These are phyloP conservation scores for Globisporangium yorkense DNA, from an alignment of 352 stramenopile species.

Conservation along the genomic window DNA sequence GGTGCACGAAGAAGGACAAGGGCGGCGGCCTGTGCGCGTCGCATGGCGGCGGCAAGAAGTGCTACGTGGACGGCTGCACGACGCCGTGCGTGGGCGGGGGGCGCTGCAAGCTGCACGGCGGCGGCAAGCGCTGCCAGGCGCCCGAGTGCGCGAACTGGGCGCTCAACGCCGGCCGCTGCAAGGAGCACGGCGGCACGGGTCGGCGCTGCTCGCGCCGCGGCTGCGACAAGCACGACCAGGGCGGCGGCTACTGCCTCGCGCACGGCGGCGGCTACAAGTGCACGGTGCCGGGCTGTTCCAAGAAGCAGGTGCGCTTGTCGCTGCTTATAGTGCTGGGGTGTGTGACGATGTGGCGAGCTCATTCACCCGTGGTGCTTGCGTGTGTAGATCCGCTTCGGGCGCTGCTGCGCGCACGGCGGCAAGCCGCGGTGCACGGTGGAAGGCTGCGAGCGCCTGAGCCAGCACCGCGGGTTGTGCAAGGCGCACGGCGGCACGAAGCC, in stretches of 20 bases:
- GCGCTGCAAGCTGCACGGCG: constrained; percentile 61
- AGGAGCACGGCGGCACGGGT: constrained; percentile 63
- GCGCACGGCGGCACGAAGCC: constrained; percentile 66
- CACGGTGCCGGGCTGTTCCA: constrained; percentile 56
- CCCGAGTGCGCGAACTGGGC: constrained; percentile 56
- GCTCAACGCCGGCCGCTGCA: constrained; percentile 63
- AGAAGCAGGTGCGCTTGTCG: constrained; percentile 58
- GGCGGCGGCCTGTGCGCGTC: constrained; percentile 70
- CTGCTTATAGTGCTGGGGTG: neutral
- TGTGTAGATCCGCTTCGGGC: constrained; percentile 53
- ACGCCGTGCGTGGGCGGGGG: constrained; percentile 71
- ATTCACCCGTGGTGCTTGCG: neutral
- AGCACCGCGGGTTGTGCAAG: constrained; percentile 71
- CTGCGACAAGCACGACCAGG: constrained; percentile 79
- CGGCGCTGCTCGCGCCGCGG: constrained; percentile 57
- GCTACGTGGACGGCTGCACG: constrained; percentile 57
- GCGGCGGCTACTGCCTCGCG: constrained; percentile 64
- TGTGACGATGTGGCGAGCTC: neutral
- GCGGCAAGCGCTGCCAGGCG: constrained; percentile 46
- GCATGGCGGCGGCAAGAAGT: constrained; percentile 81
- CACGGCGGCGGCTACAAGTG: constrained; percentile 73
- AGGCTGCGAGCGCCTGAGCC: constrained; percentile 59
- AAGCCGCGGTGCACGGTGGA: constrained; percentile 61
- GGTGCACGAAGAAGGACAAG: constrained; percentile 81
- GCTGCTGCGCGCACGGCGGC: constrained; percentile 71